Conservation (phyloP, 352 stramenopile genomes). For the Phytophthora fragariaefolia region DNA sequence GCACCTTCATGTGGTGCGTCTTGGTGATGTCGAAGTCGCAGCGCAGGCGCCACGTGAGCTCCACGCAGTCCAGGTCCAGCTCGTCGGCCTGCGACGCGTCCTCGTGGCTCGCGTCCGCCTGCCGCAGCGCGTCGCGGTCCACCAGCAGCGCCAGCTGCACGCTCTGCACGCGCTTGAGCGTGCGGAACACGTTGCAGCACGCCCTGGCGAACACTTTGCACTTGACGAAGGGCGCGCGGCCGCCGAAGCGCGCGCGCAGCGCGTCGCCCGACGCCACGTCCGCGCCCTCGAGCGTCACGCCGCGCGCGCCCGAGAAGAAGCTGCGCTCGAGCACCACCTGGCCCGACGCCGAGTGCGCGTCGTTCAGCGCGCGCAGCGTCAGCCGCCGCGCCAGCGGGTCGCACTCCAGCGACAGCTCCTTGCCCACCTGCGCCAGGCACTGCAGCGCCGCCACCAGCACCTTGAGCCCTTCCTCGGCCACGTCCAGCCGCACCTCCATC, state of each 20-base stretch:
- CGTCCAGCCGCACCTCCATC: constrained; percentile 79
- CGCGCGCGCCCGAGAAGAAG: constrained; percentile 58
- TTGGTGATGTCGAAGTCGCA: constrained; percentile 91
- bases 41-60: constrained; percentile 70
- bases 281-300: constrained; percentile 25
- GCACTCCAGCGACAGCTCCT: constrained; percentile 81
- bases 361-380: constrained; percentile 80
- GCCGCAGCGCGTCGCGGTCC: constrained; percentile 41
- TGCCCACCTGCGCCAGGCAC: constrained; percentile 80
- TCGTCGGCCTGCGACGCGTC: constrained; percentile 44
- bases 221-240: constrained; percentile 57
- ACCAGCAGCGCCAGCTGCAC: constrained; percentile 73
- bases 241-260: constrained; percentile 32
- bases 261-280: constrained; percentile 25
- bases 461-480: constrained; percentile 80
- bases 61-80: constrained; percentile 65
- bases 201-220: constrained; percentile 83
- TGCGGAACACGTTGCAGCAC: constrained; percentile 83
- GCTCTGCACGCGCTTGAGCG: constrained; percentile 82
- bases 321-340: constrained; percentile 64
- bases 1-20: constrained; percentile 85
- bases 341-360: constrained; percentile 81
- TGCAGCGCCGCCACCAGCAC: constrained; percentile 81
- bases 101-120: constrained; percentile 21
- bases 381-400: constrained; percentile 51